Evolutionary conservation across 192 early-diverging fungal genomes (phyloP).

Genomic region (Backusella luteola): DNA sequence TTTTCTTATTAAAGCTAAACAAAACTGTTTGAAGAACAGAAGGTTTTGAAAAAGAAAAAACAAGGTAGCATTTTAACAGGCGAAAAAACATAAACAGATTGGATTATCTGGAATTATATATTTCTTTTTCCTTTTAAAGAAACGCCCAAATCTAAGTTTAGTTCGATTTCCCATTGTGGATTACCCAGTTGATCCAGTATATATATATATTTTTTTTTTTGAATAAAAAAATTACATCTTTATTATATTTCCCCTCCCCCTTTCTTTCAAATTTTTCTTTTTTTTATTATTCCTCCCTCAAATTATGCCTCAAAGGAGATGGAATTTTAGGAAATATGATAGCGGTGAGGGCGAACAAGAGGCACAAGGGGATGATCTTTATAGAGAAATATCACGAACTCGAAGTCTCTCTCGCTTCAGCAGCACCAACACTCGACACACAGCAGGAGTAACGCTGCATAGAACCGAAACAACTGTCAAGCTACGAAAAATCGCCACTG

Average conservation of each 20-base stretch:
- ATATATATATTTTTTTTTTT: neutral
- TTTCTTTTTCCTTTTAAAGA: neutral
- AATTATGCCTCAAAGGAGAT: neutral
- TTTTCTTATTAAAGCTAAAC: neutral
- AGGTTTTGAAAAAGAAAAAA: neutral
- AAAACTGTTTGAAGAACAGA: neutral
- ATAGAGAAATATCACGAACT: neutral
- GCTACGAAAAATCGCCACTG: slow-evolving; percentile 41
- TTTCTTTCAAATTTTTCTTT: neutral
- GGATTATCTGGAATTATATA: neutral
- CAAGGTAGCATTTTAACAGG: neutral
- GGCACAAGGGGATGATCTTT: neutral
- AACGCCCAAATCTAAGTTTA: slow-evolving; percentile 5
- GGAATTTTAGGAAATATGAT: neutral
- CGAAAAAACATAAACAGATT: neutral
- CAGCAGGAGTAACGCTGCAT: slow-evolving; percentile 1
- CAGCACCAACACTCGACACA: neutral
- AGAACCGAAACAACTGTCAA: slow-evolving; percentile 46
- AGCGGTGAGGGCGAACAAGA: neutral
- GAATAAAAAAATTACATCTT: neutral
- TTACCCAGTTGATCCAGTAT: neutral
- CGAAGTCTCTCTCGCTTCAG: neutral
- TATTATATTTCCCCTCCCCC: neutral
- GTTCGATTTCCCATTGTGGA: slow-evolving; percentile 3
- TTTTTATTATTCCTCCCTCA: neutral